These are phyloP conservation scores for thale cress (Arabidopsis thaliana) DNA, from an alignment of 345 rosid genomes.

Conservation along the genomic window TAIR10.1 NC_003076.8:19404001-19404500, in stretches of 20 bases:
- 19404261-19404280: conserved; percentile 32
- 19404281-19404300: conserved; percentile 28
- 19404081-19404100: conserved; percentile 37
- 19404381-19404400: background rate
- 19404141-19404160: conserved; percentile 34
- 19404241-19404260: conserved; percentile 39
- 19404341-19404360: conserved; percentile 26
- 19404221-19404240: conserved; percentile 34
- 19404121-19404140: conserved; percentile 39
- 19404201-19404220: conserved; percentile 41
- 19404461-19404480: background rate
- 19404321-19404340: conserved; percentile 39
- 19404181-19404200: conserved; percentile 20
- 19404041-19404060: conserved; percentile 1
- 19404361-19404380: background rate
- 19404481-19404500: conserved; percentile 2
- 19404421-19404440: conserved; percentile 27
- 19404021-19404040: conserved; percentile 31
- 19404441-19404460: conserved; percentile 27
- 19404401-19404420: background rate
- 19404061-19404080: conserved; percentile 24
- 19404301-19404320: conserved; percentile 40
- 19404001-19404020: conserved; percentile 70
- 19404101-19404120: conserved; percentile 22
- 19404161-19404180: conserved; percentile 29